These are phyloP conservation scores for Clarireedia paspali DNA, from an alignment of 2,329 filamentous ascomycete species.

Conservation along the genomic window DNA sequence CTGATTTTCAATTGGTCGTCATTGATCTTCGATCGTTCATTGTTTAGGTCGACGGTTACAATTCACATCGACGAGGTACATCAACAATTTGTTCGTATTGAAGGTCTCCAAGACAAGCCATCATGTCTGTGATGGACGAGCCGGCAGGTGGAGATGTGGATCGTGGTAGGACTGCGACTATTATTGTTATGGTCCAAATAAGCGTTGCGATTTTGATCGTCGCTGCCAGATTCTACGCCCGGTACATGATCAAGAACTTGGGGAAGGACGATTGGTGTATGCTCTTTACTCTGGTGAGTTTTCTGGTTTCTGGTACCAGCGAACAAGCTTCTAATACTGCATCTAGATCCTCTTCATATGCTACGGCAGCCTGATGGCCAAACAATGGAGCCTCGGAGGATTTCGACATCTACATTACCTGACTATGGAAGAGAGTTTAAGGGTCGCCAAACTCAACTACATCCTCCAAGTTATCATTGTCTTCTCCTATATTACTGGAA, in stretches of 20 bases:
- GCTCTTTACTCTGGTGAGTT: constrained; percentile 3
- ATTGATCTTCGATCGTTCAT: not conserved
- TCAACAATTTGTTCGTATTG: not conserved
- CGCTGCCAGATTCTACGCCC: constrained; percentile 4
- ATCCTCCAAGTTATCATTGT: not conserved
- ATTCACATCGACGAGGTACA: not conserved
- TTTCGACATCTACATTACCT: constrained; percentile 7
- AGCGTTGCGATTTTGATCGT: constrained; percentile 4
- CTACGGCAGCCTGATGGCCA: not conserved
- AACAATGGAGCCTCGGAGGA: constrained; percentile 2
- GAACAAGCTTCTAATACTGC: no score
- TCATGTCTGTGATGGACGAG: not conserved
- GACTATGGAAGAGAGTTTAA: not conserved
- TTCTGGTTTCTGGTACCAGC: not conserved
- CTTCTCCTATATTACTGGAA: not conserved
- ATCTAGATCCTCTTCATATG: not conserved
- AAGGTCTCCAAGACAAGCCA: not conserved
- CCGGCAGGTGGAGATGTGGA: constrained; percentile 3
- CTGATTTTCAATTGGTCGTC: no score
- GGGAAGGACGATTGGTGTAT: constrained; percentile 8
- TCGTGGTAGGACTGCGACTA: not conserved
- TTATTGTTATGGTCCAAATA: not conserved
- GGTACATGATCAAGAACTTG: not conserved
- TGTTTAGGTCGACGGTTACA: not conserved
- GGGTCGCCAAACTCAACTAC: constrained; percentile 1